phyloP scores from a whole-genome alignment of 1,139 yeast species.

The Protomyces lactucae-debilis region DNA sequence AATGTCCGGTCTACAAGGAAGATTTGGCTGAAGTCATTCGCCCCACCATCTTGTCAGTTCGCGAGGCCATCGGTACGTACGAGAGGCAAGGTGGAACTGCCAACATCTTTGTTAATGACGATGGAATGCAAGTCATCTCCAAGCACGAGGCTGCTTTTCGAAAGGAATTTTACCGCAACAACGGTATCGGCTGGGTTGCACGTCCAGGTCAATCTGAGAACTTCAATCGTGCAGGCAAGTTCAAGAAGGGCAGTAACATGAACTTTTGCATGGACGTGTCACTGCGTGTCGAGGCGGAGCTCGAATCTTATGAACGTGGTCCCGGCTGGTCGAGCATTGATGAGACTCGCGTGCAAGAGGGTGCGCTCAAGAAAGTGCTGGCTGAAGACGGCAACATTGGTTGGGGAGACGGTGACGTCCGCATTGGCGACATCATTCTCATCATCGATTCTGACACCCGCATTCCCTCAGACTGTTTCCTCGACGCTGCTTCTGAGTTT shows the following conservation, averaged over 20 bases:
- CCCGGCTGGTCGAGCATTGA: slow-evolving; percentile 25
- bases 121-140: slow-evolving; percentile 26
- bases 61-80: slow-evolving; percentile 23
- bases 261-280: slow-evolving; percentile 25
- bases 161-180: slow-evolving; percentile 28
- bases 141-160: slow-evolving; percentile 4
- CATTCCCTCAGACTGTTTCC: slow-evolving; percentile 30
- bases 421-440: slow-evolving; percentile 30
- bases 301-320: slow-evolving; percentile 27
- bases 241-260: slow-evolving; percentile 17
- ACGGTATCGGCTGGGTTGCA: slow-evolving; percentile 28
- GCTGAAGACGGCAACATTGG: slow-evolving; percentile 4
- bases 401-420: slow-evolving; percentile 30
- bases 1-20: slow-evolving; percentile 29
- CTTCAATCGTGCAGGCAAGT: slow-evolving; percentile 20
- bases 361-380: background rate
- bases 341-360: background rate
- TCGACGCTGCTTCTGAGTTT: slow-evolving; percentile 32
- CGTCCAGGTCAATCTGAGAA: slow-evolving; percentile 31
- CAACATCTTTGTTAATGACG: slow-evolving; percentile 27
- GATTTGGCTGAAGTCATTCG: slow-evolving; percentile 22
- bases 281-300: slow-evolving; percentile 27
- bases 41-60: slow-evolving; percentile 23
- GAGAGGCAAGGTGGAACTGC: slow-evolving; percentile 28
- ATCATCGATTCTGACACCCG: slow-evolving; percentile 31